Evolutionary conservation across 257 asterid species (phyloP).

Genomic region (Osmanthus fragrans): DNA sequence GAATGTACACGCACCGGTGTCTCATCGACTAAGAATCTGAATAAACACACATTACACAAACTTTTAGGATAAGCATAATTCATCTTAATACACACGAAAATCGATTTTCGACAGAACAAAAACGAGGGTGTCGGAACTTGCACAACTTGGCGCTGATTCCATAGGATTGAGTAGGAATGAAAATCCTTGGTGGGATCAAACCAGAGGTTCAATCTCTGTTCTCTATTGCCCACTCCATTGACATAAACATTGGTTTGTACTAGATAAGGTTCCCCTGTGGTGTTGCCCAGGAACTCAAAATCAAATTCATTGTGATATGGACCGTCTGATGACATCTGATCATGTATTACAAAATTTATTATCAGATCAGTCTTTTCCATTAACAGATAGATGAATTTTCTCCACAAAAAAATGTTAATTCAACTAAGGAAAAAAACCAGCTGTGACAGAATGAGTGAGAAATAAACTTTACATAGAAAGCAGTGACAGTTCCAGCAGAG

Average conservation of each 20-base stretch:
- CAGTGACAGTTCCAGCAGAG: constrained; percentile 97
- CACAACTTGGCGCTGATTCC: constrained; percentile 87
- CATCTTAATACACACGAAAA: too few relatives aligned
- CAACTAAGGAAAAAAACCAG: too few relatives aligned
- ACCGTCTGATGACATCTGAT: constrained; percentile 92
- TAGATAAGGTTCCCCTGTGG: constrained; percentile 76
- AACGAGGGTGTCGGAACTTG: constrained; percentile 31
- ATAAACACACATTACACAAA: background rate
- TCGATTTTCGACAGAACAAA: too few relatives aligned
- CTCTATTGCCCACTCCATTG: constrained; percentile 86
- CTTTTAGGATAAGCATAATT: too few relatives aligned
- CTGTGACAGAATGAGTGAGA: background rate
- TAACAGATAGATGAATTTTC: too few relatives aligned
- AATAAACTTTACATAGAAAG: constrained; percentile 53
- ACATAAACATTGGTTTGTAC: constrained; percentile 85
- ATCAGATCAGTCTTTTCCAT: constrained; percentile 17
- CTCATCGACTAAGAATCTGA: constrained; percentile 80
- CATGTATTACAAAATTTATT: background rate
- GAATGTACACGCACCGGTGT: constrained; percentile 79
- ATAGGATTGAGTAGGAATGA: constrained; percentile 66
- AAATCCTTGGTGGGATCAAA: constrained; percentile 83
- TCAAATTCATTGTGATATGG: constrained; percentile 80
- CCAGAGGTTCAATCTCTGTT: constrained; percentile 85
- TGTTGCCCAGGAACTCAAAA: constrained; percentile 84
- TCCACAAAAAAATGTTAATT: too few relatives aligned